Evolutionary conservation across 805 yeast genomes (phyloP).

Genomic region (Isabelozyma heimii): DNA sequence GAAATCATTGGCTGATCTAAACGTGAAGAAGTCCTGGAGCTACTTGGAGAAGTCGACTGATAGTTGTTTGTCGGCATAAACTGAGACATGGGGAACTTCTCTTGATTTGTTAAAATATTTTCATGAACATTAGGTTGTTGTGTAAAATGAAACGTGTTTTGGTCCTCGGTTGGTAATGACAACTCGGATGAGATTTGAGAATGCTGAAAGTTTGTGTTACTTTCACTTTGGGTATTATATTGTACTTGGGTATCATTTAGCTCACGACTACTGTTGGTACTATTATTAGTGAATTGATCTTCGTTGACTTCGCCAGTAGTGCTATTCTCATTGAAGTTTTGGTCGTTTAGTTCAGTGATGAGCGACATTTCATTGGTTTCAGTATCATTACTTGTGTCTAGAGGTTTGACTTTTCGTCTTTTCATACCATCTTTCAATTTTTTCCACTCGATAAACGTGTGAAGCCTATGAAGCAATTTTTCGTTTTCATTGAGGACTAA

Average conservation of each 20-base stretch:
- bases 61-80: background rate
- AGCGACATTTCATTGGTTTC: background rate
- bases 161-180: background rate
- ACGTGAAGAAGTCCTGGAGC: background rate
- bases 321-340: too few species aligned
- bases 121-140: background rate
- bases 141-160: background rate
- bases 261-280: too few species aligned
- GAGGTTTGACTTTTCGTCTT: constrained; percentile 2
- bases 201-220: background rate
- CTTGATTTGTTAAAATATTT: background rate
- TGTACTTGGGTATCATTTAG: background rate
- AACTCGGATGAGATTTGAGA: background rate
- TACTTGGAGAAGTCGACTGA: background rate
- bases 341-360: background rate
- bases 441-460: constrained; percentile 7
- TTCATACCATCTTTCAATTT: constrained; percentile 6
- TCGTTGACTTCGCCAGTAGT: too few species aligned
- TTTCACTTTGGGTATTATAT: background rate
- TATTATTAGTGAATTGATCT: too few species aligned
- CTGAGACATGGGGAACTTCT: background rate
- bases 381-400: background rate
- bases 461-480: constrained; percentile 13
- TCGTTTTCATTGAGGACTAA: constrained; percentile 19
- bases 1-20: background rate